Evolutionary conservation across 352 stramenopile species (phyloP), one percentile per base, ranked within the genome.

Genomic region (Phytophthora kernoviae): DNA sequence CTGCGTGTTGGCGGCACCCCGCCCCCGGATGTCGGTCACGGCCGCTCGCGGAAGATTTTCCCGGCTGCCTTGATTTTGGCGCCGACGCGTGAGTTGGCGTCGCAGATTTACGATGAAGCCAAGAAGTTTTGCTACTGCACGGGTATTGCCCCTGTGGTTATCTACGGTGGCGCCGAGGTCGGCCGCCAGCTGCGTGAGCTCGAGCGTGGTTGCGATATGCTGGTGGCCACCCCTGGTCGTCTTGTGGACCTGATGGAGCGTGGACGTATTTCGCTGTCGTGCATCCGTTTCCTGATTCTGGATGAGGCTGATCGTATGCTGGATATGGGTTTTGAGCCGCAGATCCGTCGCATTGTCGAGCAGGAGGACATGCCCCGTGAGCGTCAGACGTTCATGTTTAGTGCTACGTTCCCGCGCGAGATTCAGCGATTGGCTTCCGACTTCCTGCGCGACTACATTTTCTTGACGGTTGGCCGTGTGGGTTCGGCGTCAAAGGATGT

Each of bases 321-420:
- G 22, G 98, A 99, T 65, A 99, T 99, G 97, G 98, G 97, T 70
- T 99, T 99, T 68, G 97, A 99, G 75, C 97, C 96, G 18, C 94
- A 99, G 77, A 99, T 99, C 70, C 91, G 96, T 61, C 86, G 94
- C 36, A 99, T 99, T 67, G 97, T 99, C 14, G 93, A 99, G 80
- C 88, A 99, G 73, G 91, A 98, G 62, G 96, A 97, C 67, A 99
- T 99, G 96, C 93, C 96, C 5, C 84, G 75, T 66, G 96, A 99
- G 42, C 87, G 97, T 37, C 97, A 99, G 77, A 99, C 96, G 21
- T 99, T 99, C 79, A 99, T 99, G 97, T 99, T 99, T 72, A 98
- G 85, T 70, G 98, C 98, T 1, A 99, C 98, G n/a, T 99, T 99
- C 80, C 97, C 97, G 10, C 81, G 90, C 20, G 94, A 98, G 65